phyloP scores from a whole-genome alignment of 768 basidiomycete species.

The Agrocybe chaxingu region DNA sequence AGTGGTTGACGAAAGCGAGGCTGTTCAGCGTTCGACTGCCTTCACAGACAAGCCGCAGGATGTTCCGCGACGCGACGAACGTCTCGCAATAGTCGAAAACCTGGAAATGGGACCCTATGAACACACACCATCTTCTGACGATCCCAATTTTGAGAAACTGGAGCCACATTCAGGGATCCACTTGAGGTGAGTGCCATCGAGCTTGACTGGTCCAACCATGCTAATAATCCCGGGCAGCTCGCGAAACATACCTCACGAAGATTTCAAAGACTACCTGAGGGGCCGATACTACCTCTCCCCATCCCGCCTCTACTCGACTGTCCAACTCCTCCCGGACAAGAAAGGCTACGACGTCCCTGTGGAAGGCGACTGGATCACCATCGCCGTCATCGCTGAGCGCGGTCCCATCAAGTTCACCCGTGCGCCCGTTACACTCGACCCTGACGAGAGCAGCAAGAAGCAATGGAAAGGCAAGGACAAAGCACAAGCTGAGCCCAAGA shows the following conservation, averaged over 20 bases:
- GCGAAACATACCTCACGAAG: conserved; percentile 69
- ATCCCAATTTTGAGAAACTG: conserved; percentile 70
- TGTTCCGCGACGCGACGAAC: conserved; percentile 44
- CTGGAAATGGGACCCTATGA: conserved; percentile 77
- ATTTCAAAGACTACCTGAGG: conserved; percentile 74
- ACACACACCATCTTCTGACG: conserved; percentile 66
- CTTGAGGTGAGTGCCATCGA: conserved; percentile 56
- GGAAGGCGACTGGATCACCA: conserved; percentile 91
- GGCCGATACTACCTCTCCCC: conserved; percentile 89
- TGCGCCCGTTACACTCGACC: conserved; percentile 56
- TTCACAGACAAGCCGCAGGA: conserved; percentile 33
- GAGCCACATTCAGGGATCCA: conserved; percentile 93
- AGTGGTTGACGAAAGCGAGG: conserved; percentile 10
- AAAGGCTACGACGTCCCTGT: conserved; percentile 91
- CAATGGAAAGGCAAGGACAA: conserved; percentile 33
- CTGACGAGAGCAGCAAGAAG: conserved; percentile 41
- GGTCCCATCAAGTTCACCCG: conserved; percentile 73
- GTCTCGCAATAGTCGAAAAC: conserved; percentile 70
- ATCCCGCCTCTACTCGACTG: conserved; percentile 82
- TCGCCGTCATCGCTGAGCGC: conserved; percentile 92
- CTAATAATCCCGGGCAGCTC: conserved; percentile 43
- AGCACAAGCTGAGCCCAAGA: conserved; percentile 25
- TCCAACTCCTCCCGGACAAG: conserved; percentile 73
- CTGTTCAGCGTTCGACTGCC: conserved; percentile 22
- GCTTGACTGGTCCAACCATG: not conserved